A percentile compares a stretch with the other conserved stretches of the same genome.
Evolutionary conservation across 495 filamentous ascomycete genomes (phyloP).

Genomic region (Penicillium riverlandense): DNA sequence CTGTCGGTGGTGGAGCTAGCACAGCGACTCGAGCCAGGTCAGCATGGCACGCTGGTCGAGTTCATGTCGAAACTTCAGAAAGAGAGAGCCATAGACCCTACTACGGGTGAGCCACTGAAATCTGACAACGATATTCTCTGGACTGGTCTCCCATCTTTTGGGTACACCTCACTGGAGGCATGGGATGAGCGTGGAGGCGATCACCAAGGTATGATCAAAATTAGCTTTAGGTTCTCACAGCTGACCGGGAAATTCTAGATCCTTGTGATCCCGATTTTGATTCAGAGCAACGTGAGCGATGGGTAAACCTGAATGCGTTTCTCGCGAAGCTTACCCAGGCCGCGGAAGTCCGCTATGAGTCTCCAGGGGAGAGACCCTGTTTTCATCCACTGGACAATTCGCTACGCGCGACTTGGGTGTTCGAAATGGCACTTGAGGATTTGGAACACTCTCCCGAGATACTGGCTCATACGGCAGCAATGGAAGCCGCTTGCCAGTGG

Average conservation of each 20-base stretch:
- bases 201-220: slow-evolving; percentile 1
- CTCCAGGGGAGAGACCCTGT: not conserved
- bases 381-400: slow-evolving; percentile 1
- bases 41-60: slow-evolving; percentile 1
- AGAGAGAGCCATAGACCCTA: not conserved
- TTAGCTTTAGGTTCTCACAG: not conserved
- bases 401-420: not conserved
- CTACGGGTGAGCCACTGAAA: not conserved
- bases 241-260: not conserved
- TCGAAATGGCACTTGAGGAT: slow-evolving; percentile 1
- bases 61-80: slow-evolving; percentile 2
- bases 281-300: not conserved
- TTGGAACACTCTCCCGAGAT: not conserved
- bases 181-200: slow-evolving; percentile 1
- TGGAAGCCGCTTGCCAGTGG: slow-evolving; percentile 1
- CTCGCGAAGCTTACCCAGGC: slow-evolving; percentile 1
- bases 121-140: not conserved
- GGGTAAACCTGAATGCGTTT: slow-evolving; percentile 1
- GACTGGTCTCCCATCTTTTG: slow-evolving; percentile 1
- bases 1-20: slow-evolving; percentile 3
- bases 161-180: not conserved
- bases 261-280: not conserved
- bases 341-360: not conserved
- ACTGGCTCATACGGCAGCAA: not conserved
- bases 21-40: slow-evolving; percentile 2